A percentile compares a stretch with the other conserved stretches of the same genome.
phyloP scores from a whole-genome alignment of 2,329 filamentous ascomycete genomes.

The Alternaria sp. region DNA sequence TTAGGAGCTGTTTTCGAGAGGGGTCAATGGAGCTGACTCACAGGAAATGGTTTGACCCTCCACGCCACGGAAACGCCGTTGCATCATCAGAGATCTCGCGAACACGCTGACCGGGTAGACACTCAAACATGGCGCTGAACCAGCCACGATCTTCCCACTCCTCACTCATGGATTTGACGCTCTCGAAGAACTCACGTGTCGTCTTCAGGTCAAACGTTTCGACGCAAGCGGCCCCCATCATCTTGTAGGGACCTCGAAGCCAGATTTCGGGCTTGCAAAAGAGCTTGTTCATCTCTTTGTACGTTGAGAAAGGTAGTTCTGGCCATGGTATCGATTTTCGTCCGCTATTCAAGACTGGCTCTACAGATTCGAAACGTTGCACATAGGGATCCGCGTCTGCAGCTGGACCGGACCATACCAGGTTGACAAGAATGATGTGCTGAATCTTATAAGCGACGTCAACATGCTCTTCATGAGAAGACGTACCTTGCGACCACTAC shows the following conservation, averaged over 20 bases:
- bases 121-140: conserved; percentile 16
- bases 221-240: conserved; percentile 12
- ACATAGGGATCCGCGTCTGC: conserved; percentile 1
- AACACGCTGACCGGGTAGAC: conserved; percentile 10
- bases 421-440: conserved; percentile 10
- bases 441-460: not conserved
- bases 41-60: conserved; percentile 12
- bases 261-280: conserved; percentile 11
- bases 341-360: conserved; percentile 3
- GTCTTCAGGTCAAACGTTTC: conserved; percentile 6
- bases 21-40: not conserved
- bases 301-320: conserved; percentile 10
- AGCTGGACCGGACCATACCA: conserved; percentile 10
- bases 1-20: not conserved
- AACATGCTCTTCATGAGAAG: not conserved
- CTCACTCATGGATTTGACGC: conserved; percentile 13
- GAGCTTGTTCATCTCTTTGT: conserved; percentile 17
- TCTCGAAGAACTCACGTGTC: conserved; percentile 15
- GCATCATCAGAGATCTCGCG: conserved; percentile 10
- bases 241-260: conserved; percentile 5
- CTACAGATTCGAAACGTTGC: conserved; percentile 9
- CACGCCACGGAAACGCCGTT: conserved; percentile 11
- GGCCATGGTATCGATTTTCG: conserved; percentile 12
- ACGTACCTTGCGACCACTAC: conserved; percentile 8
- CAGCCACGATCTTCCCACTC: conserved; percentile 12